These are phyloP conservation scores for Alternaria metachromatica DNA, from an alignment of 2,329 filamentous ascomycete genomes.

Conservation along the genomic window DNA sequence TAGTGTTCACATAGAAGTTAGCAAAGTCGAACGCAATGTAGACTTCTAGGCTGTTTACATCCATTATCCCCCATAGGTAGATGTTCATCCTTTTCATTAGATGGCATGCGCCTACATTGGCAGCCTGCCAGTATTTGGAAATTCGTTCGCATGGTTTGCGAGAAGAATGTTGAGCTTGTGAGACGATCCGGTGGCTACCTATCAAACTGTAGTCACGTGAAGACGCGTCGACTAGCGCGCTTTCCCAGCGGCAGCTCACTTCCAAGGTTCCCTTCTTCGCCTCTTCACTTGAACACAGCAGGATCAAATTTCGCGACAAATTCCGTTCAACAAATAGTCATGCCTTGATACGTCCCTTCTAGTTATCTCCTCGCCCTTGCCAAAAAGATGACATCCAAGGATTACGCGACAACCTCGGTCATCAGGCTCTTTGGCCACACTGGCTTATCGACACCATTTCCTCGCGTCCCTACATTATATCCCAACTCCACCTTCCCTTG, in stretches of 20 bases:
- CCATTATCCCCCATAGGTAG: too few species aligned
- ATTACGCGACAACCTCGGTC: slow-evolving; percentile 48
- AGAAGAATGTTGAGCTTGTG: not conserved
- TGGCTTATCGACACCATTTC: slow-evolving; percentile 58
- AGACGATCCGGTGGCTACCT: not conserved
- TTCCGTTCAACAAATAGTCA: too few species aligned
- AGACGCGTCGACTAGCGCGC: not conserved
- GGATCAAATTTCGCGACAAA: too few species aligned
- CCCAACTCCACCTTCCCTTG: slow-evolving; percentile 41
- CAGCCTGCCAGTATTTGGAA: too few species aligned
- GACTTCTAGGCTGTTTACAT: too few species aligned
- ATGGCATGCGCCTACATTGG: too few species aligned
- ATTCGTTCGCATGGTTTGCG: not conserved
- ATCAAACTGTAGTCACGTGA: not conserved
- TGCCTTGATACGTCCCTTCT: too few species aligned
- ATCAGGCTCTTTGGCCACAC: slow-evolving; percentile 57
- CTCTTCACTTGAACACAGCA: too few species aligned
- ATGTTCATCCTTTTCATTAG: too few species aligned
- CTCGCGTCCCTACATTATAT: slow-evolving; percentile 59
- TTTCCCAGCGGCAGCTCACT: not conserved
- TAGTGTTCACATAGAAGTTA: too few species aligned
- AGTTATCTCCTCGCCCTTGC: not conserved
- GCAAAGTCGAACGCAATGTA: too few species aligned
- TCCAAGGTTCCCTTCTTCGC: too few species aligned
- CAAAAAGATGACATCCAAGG: not conserved